Evolutionary conservation across 345 rosid species (phyloP).

Genomic region (Moricandia moricandioides): DNA sequence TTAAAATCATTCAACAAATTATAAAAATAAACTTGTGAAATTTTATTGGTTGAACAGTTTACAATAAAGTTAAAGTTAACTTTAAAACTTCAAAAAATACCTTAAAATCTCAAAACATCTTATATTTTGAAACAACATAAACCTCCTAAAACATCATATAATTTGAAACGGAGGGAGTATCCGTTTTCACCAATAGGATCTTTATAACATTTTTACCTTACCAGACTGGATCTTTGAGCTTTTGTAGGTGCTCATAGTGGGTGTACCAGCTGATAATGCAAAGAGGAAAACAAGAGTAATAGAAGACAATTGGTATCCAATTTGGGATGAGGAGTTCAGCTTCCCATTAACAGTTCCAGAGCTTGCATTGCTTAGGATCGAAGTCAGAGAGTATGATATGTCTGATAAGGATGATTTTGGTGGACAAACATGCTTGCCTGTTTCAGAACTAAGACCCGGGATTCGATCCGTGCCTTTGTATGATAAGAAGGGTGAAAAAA

Average conservation of each 20-base stretch:
- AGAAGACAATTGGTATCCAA: conserved; percentile 76
- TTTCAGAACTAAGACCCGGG: conserved; percentile 61
- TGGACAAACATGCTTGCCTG: conserved; percentile 85
- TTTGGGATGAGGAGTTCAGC: conserved; percentile 79
- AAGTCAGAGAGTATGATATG: conserved; percentile 74
- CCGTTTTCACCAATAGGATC: background rate
- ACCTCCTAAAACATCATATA: too few species aligned
- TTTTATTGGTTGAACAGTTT: too few species aligned
- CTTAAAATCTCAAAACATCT: too few species aligned
- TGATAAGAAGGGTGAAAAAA: conserved; percentile 55
- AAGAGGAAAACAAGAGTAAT: conserved; percentile 68
- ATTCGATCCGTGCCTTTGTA: conserved; percentile 69
- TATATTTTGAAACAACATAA: too few species aligned
- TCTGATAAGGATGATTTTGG: conserved; percentile 83
- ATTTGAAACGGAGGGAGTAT: too few species aligned
- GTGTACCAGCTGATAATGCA: conserved; percentile 67
- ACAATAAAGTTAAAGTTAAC: too few species aligned
- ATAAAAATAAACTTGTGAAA: too few species aligned
- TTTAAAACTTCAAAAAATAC: too few species aligned
- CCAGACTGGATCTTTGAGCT: background rate
- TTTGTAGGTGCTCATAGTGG: conserved; percentile 59
- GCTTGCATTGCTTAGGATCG: conserved; percentile 51
- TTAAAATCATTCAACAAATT: too few species aligned
- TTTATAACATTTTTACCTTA: background rate
- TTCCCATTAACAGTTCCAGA: conserved; percentile 56